Evolutionary conservation across 805 yeast species (phyloP).

Genomic region (Metschnikowia similis): DNA sequence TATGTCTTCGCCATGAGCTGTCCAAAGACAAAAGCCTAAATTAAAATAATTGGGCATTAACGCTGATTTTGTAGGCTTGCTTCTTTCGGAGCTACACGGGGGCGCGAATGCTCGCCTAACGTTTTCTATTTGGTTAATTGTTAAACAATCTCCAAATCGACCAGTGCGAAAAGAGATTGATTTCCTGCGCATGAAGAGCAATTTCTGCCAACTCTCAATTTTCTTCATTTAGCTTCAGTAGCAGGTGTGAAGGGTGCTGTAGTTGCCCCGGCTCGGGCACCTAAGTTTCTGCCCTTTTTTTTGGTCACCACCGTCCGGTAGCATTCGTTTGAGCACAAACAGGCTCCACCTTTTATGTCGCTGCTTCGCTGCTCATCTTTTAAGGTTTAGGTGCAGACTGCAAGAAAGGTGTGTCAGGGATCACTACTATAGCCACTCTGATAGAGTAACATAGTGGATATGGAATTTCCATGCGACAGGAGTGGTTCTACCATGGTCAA

Average conservation of each 20-base stretch:
- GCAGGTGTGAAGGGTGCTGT: neutral
- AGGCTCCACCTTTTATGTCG: too few relatives aligned
- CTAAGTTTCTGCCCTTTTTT: too few relatives aligned
- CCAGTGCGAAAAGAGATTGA: neutral
- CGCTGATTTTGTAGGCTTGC: neutral
- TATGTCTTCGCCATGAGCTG: neutral
- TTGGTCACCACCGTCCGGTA: neutral
- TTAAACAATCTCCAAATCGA: neutral
- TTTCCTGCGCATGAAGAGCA: conserved; percentile 1
- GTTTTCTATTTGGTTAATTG: neutral
- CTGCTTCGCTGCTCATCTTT: neutral
- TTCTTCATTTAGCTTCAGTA: neutral
- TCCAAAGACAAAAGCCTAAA: neutral
- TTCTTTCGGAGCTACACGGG: neutral
- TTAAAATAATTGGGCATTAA: too few relatives aligned
- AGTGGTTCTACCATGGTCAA: too few relatives aligned
- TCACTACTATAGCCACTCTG: neutral
- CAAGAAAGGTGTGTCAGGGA: neutral
- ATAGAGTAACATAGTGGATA: neutral
- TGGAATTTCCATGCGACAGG: neutral
- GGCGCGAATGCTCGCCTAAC: conserved; percentile 1
- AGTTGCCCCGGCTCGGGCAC: neutral
- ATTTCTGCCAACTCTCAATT: neutral
- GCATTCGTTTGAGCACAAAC: neutral
- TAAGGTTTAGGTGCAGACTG: neutral